Evolutionary conservation across 148 eudicot species (phyloP), one percentile per base, ranked within the genome.

Genomic region (Gaultheria prostrata): DNA sequence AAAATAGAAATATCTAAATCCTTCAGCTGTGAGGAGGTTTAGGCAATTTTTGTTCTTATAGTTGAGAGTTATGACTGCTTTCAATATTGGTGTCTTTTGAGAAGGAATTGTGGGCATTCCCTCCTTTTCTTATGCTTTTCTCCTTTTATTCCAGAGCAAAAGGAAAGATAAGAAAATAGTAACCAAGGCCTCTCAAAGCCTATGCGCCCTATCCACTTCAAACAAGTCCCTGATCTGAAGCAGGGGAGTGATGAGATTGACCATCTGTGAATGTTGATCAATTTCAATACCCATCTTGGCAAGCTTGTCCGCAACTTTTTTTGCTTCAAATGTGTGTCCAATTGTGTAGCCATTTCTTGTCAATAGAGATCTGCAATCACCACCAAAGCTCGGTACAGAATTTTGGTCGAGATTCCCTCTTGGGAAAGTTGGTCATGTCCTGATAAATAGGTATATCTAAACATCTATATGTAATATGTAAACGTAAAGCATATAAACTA

Each of bases 361-460:
- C 33, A 26, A 63, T 63, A 26, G 70, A 63, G 32, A 59, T 59
- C 10, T 21, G 65, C 26, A 63, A 24, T 24, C 17, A 24, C 70
- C 33, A 26, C 70, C 32, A 63, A 59, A 63, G 70, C 70, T 63
- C 70, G 24, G 12, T 10, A 63, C 0, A 5, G 70, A 63, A 26
- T 10, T 63, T 61, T 61, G 67, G 67, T 61, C 1, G 67, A 61
- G 67, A 61, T 20, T 20, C 17, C 24, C 26, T 45, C 2, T 54
- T 75, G 30, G 30, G 13, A 75, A 75, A 75, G 50, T 48, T 75
- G 78, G 39, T 24, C 78, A 48, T 48, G 54, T 59, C 56, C 78
- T 76, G 33, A 12, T 76, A 76, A 33, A 4, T 12, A 46, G 78
- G 28, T 76, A 48, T 48, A 3, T 45, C n/a, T 21, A 21, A 59